phyloP scores from a whole-genome alignment of 177 flowering plant species.

The Vitis hybrid region DNA sequence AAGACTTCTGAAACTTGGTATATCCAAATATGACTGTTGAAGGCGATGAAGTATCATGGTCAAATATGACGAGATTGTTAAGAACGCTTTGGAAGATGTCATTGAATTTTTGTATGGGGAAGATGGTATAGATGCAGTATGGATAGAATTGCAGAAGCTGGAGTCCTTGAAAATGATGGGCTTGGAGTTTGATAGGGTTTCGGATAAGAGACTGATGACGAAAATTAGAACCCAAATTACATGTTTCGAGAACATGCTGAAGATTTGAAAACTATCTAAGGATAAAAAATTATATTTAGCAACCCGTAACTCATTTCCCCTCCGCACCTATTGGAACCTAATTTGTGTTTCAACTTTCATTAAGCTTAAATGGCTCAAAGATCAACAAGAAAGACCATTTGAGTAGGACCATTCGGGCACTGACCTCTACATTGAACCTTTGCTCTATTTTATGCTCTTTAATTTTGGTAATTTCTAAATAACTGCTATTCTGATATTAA shows the following conservation, averaged over 20 bases:
- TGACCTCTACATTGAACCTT: no score
- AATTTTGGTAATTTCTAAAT: no score
- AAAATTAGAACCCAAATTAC: slow-evolving; percentile 80
- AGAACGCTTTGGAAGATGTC: slow-evolving; percentile 94
- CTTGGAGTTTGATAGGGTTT: slow-evolving; percentile 64
- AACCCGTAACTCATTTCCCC: slow-evolving; percentile 58
- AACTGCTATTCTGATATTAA: no score
- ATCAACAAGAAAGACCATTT: no score
- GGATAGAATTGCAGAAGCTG: slow-evolving; percentile 91
- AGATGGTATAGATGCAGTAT: slow-evolving; percentile 99
- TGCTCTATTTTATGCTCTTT: no score
- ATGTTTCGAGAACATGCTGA: slow-evolving; percentile 81
- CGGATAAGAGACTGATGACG: slow-evolving; percentile 74
- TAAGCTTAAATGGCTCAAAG: no score
- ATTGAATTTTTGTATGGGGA: slow-evolving; percentile 97
- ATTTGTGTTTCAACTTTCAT: no score
- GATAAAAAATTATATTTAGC: slow-evolving; percentile 74
- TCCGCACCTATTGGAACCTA: slow-evolving; percentile 29
- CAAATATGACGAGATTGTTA: slow-evolving; percentile 95
- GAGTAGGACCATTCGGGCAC: no score
- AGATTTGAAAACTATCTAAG: slow-evolving; percentile 77
- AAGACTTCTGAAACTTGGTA: slow-evolving; percentile 99
- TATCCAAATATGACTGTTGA: slow-evolving; percentile 91
- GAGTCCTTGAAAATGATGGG: slow-evolving; percentile 90
- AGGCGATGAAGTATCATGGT: slow-evolving; percentile 99